A percentile compares a stretch with the other conserved stretches of the same genome.
phyloP scores from a whole-genome alignment of 2,329 filamentous ascomycete genomes.

The Proliferodiscus dingleyae region DNA sequence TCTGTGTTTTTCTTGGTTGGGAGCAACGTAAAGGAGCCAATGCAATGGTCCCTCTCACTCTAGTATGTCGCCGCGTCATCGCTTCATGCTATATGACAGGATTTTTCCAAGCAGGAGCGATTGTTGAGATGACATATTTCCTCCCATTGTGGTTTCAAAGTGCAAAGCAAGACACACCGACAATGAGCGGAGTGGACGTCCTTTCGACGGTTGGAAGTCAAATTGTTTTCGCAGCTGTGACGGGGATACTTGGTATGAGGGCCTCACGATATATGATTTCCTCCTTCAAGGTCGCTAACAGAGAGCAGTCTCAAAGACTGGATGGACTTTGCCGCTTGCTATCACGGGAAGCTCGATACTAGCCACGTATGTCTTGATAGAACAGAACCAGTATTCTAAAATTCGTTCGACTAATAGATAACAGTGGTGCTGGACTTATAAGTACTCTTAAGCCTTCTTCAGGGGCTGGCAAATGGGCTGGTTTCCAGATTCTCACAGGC shows the following conservation, averaged over 20 bases:
- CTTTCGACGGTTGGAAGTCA: constrained; percentile 21
- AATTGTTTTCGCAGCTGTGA: constrained; percentile 16
- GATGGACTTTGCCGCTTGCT: constrained; percentile 32
- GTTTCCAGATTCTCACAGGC: constrained; percentile 24
- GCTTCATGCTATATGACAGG: constrained; percentile 10
- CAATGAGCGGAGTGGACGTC: constrained; percentile 25
- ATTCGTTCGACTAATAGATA: background rate
- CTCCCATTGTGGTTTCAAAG: constrained; percentile 32
- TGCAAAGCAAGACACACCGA: constrained; percentile 22
- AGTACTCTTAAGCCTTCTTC: constrained; percentile 25
- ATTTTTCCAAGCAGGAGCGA: constrained; percentile 9
- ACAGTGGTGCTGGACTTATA: constrained; percentile 30
- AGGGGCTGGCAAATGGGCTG: constrained; percentile 16
- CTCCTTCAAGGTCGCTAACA: background rate
- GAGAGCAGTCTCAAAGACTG: constrained; percentile 24
- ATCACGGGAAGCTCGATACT: constrained; percentile 29
- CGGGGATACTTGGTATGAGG: constrained; percentile 5
- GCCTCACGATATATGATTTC: constrained; percentile 17
- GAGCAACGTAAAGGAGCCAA: constrained; percentile 20
- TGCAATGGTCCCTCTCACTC: constrained; percentile 20
- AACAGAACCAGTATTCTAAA: background rate
- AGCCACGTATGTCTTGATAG: constrained; percentile 15
- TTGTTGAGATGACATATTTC: constrained; percentile 21
- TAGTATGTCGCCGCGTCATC: constrained; percentile 18
- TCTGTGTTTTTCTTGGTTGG: constrained; percentile 18